phyloP scores from a whole-genome alignment of 352 stramenopile species.

The Pythium monospermum region DNA sequence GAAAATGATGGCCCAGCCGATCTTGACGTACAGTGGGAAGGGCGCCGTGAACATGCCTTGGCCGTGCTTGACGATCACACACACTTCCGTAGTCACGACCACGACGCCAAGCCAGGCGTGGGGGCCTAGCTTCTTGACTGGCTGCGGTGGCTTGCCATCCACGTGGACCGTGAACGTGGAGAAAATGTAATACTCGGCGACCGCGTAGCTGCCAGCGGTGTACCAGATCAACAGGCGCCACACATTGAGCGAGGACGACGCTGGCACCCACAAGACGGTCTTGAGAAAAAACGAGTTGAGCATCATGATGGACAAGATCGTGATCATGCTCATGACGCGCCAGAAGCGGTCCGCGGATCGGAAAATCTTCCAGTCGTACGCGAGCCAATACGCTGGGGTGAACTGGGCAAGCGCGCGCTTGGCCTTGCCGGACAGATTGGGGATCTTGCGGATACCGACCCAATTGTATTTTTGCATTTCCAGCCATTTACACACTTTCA shows the following conservation, averaged over 20 bases:
- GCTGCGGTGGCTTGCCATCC: constrained; percentile 37
- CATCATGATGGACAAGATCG: constrained; percentile 91
- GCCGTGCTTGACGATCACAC: constrained; percentile 81
- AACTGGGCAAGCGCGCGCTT: constrained; percentile 85
- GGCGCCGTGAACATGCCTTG: constrained; percentile 85
- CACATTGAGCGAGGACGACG: constrained; percentile 77
- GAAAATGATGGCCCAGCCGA: constrained; percentile 76
- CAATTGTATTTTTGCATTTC: constrained; percentile 89
- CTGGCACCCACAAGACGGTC: constrained; percentile 88
- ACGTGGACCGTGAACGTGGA: constrained; percentile 81
- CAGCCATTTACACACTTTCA: constrained; percentile 83
- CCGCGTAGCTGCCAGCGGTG: constrained; percentile 80
- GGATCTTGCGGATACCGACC: constrained; percentile 85
- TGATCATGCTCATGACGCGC: constrained; percentile 87
- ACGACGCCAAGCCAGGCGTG: constrained; percentile 79
- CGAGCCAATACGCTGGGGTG: constrained; percentile 87
- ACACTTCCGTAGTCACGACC: constrained; percentile 71
- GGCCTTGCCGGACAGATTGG: constrained; percentile 71
- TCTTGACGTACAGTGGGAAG: constrained; percentile 75
- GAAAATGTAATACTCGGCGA: constrained; percentile 89
- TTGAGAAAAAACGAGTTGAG: constrained; percentile 96
- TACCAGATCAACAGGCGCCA: constrained; percentile 79
- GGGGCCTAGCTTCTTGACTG: constrained; percentile 76
- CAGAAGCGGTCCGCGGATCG: constrained; percentile 87
- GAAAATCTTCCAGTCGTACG: constrained; percentile 93